phyloP scores from a whole-genome alignment of 495 filamentous ascomycete genomes.

The Podospora tetraspora region DNA sequence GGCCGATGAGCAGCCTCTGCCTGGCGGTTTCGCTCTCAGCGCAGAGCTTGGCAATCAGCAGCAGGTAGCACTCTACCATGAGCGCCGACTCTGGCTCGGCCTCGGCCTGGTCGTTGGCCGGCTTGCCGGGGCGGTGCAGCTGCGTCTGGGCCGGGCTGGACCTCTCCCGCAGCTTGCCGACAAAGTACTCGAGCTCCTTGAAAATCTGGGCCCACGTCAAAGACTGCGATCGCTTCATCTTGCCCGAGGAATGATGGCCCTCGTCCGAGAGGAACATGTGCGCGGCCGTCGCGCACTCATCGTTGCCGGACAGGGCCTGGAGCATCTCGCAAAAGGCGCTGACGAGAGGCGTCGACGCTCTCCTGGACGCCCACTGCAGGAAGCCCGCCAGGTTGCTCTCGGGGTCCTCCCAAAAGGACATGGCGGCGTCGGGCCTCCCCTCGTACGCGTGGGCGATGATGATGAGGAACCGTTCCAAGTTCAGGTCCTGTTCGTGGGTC shows the following conservation, averaged over 20 bases:
- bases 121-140: slow-evolving; percentile 54
- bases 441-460: slow-evolving; percentile 91
- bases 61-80: slow-evolving; percentile 90
- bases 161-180: slow-evolving; percentile 60
- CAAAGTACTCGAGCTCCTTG: slow-evolving; percentile 74
- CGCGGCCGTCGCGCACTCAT: slow-evolving; percentile 70
- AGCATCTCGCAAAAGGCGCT: slow-evolving; percentile 96
- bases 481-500: slow-evolving; percentile 66
- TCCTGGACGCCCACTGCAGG: slow-evolving; percentile 86
- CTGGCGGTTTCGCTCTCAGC: slow-evolving; percentile 62
- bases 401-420: slow-evolving; percentile 81
- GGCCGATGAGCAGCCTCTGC: slow-evolving; percentile 61
- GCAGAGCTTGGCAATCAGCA: slow-evolving; percentile 74
- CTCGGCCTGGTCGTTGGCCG: slow-evolving; percentile 48
- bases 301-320: slow-evolving; percentile 72
- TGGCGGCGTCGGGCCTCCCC: slow-evolving; percentile 69
- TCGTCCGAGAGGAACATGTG: slow-evolving; percentile 90
- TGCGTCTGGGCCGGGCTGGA: slow-evolving; percentile 49
- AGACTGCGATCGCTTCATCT: slow-evolving; percentile 70
- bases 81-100: slow-evolving; percentile 81
- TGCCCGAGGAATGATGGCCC: slow-evolving; percentile 61
- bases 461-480: slow-evolving; percentile 85
- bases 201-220: slow-evolving; percentile 92
- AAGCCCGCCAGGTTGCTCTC: slow-evolving; percentile 92
- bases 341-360: slow-evolving; percentile 86